Percentiles rank a stretch among this genome's conserved stretches.
phyloP scores from a whole-genome alignment of 2,329 filamentous ascomycete species.

The Neophaeococcomyces aloes region DNA sequence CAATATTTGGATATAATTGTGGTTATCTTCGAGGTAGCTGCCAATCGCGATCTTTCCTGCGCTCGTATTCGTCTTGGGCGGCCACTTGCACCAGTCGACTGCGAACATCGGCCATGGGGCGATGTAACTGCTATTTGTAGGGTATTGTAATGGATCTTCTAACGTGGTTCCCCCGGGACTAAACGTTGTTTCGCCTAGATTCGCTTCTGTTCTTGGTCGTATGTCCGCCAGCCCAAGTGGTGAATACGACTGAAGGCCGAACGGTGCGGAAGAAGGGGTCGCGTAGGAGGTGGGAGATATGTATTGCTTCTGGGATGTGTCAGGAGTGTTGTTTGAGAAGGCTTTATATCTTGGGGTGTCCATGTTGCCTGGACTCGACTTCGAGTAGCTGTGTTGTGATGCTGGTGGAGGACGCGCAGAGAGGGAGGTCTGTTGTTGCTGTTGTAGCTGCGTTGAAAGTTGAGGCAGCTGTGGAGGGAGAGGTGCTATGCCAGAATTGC shows the following conservation, averaged over 20 bases:
- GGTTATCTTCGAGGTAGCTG: constrained; percentile 93
- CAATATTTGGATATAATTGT: constrained; percentile 98
- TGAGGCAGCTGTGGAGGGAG: constrained; percentile 48
- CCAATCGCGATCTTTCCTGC: constrained; percentile 90
- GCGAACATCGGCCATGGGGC: constrained; percentile 94
- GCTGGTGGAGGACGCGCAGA: constrained; percentile 56
- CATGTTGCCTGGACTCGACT: constrained; percentile 65
- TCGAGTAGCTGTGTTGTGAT: constrained; percentile 65
- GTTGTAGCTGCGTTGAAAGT: constrained; percentile 34
- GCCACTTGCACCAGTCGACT: constrained; percentile 99
- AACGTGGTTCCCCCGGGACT: constrained; percentile 50
- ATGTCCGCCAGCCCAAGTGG: constrained; percentile 89
- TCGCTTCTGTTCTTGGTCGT: constrained; percentile 72
- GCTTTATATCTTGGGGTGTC: constrained; percentile 52
- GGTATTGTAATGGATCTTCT: constrained; percentile 56
- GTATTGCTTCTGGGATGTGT: constrained; percentile 47
- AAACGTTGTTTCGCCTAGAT: constrained; percentile 59
- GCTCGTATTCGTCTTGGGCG: constrained; percentile 55
- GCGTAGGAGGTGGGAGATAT: constrained; percentile 35
- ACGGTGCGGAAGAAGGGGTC: constrained; percentile 32
- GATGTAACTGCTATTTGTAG: constrained; percentile 77
- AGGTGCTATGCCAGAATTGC: constrained; percentile 43
- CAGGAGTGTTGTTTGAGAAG: constrained; percentile 53
- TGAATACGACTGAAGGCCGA: constrained; percentile 58
- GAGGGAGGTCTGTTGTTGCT: constrained; percentile 31